Conservation (phyloP, 257 asterid genomes). For the Schizonepeta tenuifolia region DNA sequence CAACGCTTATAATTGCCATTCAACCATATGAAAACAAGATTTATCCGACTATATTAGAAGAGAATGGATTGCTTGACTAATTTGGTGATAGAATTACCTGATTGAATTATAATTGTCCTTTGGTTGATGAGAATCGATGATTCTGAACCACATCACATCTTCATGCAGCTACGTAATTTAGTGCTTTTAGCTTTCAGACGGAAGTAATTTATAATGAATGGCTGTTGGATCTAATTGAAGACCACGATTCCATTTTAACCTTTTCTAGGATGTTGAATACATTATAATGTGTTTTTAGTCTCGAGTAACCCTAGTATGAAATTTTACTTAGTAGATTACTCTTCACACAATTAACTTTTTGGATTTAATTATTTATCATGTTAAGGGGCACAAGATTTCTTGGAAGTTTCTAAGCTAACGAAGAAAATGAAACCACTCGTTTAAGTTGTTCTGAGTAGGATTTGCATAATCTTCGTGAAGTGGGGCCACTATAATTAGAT, state of each 20-base stretch:
- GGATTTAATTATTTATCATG: not conserved
- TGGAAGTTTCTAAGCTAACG: not conserved
- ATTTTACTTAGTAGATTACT: not conserved
- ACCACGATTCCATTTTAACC: not conserved
- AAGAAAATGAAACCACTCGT: not conserved
- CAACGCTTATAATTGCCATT: not conserved
- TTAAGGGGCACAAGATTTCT: not conserved
- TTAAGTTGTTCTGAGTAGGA: not conserved
- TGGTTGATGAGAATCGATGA: not conserved
- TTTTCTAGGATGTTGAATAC: not conserved
- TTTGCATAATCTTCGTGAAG: not conserved
- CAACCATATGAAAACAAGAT: not conserved
- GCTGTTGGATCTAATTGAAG: conserved; percentile 2
- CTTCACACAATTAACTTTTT: not conserved
- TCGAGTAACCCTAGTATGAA: not conserved
- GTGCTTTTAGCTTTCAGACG: not conserved
- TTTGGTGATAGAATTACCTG: not conserved
- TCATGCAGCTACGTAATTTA: not conserved
- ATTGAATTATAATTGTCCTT: not conserved
- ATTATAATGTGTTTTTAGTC: not conserved
- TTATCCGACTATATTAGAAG: not conserved
- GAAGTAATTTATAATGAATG: not conserved
- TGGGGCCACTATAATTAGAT: not conserved
- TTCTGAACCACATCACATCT: not conserved
- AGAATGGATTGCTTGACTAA: not conserved